These are phyloP conservation scores for Immersiella caudata DNA, from an alignment of 495 filamentous ascomycete genomes.

Conservation along the genomic window DNA sequence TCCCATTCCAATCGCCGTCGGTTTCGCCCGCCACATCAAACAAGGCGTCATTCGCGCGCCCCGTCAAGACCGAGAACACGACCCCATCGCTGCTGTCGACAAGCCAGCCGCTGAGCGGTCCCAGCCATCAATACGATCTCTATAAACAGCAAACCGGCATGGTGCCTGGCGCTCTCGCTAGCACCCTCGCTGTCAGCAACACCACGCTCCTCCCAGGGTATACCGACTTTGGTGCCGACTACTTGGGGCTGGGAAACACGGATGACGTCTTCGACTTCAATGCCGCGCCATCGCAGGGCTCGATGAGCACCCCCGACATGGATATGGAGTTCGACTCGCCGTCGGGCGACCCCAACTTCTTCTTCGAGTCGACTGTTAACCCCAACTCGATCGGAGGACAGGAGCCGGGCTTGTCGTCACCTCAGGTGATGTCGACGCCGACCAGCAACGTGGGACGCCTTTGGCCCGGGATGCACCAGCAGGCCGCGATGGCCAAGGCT, in stretches of 20 bases:
- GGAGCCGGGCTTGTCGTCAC: constrained; percentile 44
- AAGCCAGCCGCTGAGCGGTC: constrained; percentile 67
- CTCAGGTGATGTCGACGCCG: constrained; percentile 45
- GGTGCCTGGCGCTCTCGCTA: constrained; percentile 74
- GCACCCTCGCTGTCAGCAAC: constrained; percentile 66
- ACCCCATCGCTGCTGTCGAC: constrained; percentile 40
- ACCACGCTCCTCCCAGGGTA: constrained; percentile 57
- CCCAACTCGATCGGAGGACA: constrained; percentile 69
- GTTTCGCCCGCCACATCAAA: constrained; percentile 44
- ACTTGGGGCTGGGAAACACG: constrained; percentile 53
- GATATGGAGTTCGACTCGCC: constrained; percentile 67
- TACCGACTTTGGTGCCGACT: constrained; percentile 53
- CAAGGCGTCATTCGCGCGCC: constrained; percentile 43
- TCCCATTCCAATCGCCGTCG: constrained; percentile 50
- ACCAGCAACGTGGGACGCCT: constrained; percentile 66
- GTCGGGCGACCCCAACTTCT: constrained; percentile 50
- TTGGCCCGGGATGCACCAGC: constrained; percentile 90
- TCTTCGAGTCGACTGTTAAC: constrained; percentile 65
- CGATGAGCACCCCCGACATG: constrained; percentile 55
- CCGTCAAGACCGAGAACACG: constrained; percentile 43
- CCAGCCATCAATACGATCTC: constrained; percentile 89
- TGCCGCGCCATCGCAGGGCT: constrained; percentile 49
- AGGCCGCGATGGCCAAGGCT: constrained; percentile 78
- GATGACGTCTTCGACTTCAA: constrained; percentile 63
- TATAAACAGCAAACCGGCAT: constrained; percentile 92